Evolutionary conservation across 228 moss, liverwort and hornwort genomes (phyloP), one percentile per base, ranked within the genome.

Genomic region (Sphagnum magellanicum): DNA sequence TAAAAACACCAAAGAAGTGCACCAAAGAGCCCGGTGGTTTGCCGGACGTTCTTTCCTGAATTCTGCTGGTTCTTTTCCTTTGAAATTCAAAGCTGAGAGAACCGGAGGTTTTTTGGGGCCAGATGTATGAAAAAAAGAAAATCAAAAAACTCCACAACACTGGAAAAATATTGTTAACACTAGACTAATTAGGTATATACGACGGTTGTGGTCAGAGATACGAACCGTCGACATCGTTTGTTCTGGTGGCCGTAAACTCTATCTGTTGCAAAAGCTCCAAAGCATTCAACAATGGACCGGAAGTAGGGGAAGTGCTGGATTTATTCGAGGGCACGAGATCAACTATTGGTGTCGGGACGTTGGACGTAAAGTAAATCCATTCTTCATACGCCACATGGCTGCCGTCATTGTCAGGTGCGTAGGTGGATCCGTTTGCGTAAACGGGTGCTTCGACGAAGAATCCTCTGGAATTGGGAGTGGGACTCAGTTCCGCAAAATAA

Each of bases 401-500:
- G 0, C 5, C 15, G 65, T 70, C 46, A 78, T 75, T 7, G 79
- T 74, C 2, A 58, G 46, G 4, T 64, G 59, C 68, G 72, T 59
- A 67, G 12, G 5, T 7, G 0, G 1, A 0, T 50, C 6, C 5
- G 0, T 0, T 0, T 4, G 0, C 0, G 49, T 9, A 68, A 6
- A 6, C 6, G 5, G 72, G 69, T 10, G 50, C 12, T 48, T 75
- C 60, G 0, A 67, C 15, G 0, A 8, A 6, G 15, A 74, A 75
- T 3, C 46, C 0, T 53, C 73, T 66, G 3, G 6, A 7, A 7
- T 57, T 77, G 53, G 61, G 67, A 4, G 77, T 50, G 15, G 61
- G 0, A 64, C 77, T 70, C 61, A 87, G 76, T 60, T 83, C 79
- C 0, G 78, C 75, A 61, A 76, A 70, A 50, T 75, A 69, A 16